These are phyloP conservation scores for Puccinia sorghi DNA, from an alignment of 1,284 basidiomycete species.

Conservation along the genomic window DNA sequence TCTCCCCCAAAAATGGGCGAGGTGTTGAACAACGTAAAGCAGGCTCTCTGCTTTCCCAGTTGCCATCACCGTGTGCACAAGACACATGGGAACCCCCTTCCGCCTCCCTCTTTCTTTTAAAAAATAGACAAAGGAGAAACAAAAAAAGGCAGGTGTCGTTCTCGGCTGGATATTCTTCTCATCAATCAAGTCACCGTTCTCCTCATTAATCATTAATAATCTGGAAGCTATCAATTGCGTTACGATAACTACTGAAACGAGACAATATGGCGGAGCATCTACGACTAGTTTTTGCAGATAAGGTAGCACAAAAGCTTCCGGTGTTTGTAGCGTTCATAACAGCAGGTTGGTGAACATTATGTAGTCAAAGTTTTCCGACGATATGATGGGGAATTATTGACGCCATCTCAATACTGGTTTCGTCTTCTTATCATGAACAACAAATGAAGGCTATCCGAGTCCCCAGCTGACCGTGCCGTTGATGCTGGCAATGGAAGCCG, in stretches of 20 bases:
- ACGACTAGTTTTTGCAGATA: slow-evolving; percentile 45
- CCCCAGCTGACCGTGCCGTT: slow-evolving; percentile 74
- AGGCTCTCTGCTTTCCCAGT: no score
- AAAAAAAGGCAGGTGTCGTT: no score
- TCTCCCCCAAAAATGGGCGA: no score
- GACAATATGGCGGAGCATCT: slow-evolving; percentile 28
- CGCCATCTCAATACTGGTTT: no score
- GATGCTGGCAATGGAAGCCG: slow-evolving; percentile 84
- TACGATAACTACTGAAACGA: neutral
- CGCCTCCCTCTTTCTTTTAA: no score
- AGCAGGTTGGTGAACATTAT: slow-evolving; percentile 64
- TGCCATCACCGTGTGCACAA: no score
- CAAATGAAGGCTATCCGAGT: slow-evolving; percentile 55
- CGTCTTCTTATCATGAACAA: slow-evolving; percentile 3
- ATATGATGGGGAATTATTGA: no score
- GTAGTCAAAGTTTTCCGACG: no score
- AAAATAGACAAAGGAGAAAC: no score
- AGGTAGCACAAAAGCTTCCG: slow-evolving; percentile 52
- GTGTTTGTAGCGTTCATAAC: slow-evolving; percentile 73
- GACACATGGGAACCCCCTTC: no score
- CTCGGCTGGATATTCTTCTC: no score
- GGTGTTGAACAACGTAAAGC: no score
- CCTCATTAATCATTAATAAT: neutral
- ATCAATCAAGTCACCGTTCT: neutral
- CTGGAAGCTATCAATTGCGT: neutral